phyloP scores from a whole-genome alignment of 202 grass and related monocot genomes.

The Schoenoplectus triqueter region DNA sequence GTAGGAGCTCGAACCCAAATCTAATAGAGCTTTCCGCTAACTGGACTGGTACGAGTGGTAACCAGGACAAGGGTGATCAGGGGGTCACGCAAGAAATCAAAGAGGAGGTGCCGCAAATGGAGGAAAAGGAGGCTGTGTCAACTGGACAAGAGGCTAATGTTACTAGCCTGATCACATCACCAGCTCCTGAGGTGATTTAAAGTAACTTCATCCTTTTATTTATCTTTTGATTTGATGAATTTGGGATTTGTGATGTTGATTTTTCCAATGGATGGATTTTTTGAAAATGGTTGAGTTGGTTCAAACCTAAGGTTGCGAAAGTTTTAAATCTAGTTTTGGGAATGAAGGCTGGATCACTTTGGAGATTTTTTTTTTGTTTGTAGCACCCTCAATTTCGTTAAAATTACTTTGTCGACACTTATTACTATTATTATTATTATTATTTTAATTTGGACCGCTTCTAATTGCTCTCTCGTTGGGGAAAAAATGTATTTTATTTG shows the following conservation, averaged over 20 bases:
- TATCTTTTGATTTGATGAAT: not conserved
- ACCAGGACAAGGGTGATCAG: not conserved
- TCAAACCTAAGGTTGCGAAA: not conserved
- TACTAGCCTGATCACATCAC: not conserved
- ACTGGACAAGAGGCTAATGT: not conserved
- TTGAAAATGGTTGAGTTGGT: not conserved
- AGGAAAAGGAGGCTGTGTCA: not conserved
- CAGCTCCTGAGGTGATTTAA: conserved; percentile 13
- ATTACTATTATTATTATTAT: not conserved
- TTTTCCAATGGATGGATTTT: not conserved
- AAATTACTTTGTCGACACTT: too few relatives aligned
- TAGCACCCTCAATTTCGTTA: too few relatives aligned
- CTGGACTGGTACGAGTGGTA: conserved; percentile 29
- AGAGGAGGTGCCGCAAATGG: conserved; percentile 18
- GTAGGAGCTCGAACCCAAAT: not conserved
- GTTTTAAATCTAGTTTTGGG: not conserved
- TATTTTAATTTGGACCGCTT: not conserved
- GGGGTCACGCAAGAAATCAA: conserved; percentile 9
- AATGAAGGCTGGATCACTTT: not conserved
- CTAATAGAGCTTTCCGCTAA: conserved; percentile 8
- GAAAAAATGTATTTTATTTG: not conserved
- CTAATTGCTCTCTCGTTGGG: not conserved
- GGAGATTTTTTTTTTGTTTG: too few relatives aligned
- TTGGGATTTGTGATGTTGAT: not conserved
- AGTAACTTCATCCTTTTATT: not conserved